Evolutionary conservation across 75 land plant genomes (phyloP), one percentile per base, ranked within the genome.

Genomic region (Selaginella moellendorffii): DNA sequence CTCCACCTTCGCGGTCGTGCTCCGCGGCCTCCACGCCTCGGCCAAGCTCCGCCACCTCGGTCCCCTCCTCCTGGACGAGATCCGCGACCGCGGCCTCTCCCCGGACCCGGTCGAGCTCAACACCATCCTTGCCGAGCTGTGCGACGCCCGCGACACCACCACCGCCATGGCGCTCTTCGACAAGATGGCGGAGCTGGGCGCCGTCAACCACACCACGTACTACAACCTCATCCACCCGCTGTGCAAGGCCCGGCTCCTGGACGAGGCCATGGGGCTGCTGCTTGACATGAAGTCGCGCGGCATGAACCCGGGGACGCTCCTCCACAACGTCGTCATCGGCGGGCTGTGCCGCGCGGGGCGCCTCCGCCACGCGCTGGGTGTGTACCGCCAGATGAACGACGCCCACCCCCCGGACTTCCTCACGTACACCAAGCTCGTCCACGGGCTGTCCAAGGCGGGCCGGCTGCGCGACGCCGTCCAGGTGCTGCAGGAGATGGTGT

Each of bases 381-480:
- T 36, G 10, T 36, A 5, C 46, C 5, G 46, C 5, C 46, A 36
- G 46, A 36, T 36, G 46, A 5, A 5, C 5, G 46, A 36, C 14
- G 46, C 46, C 5, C 46, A 36, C 46, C 71, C 71, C 23, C 76
- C 78, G 17, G 53, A 65, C 75, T 29, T 31, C 23, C 54, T 28
- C 1, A 75, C 74, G 8, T 85, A 74, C 51, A 82, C 82, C 64
- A 25, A 69, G n/a, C 74, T 85, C 62, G 72, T 85, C 19, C 80
- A 80, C 69, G 83, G 90, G 46, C 80, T 76, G 31, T 86, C 87
- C 0, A 54, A 82, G 61, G 79, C 73, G 27, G 68, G 80, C 68
- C 78, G 76, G 65, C 70, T 80, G 52, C 79, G 78, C 10, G 86
- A 85, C 54, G 81, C 89, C 1, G 26, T 80, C 23, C 76, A 83